phyloP scores from a whole-genome alignment of 148 eudicot genomes.

The Rhododendron henanense region DNA sequence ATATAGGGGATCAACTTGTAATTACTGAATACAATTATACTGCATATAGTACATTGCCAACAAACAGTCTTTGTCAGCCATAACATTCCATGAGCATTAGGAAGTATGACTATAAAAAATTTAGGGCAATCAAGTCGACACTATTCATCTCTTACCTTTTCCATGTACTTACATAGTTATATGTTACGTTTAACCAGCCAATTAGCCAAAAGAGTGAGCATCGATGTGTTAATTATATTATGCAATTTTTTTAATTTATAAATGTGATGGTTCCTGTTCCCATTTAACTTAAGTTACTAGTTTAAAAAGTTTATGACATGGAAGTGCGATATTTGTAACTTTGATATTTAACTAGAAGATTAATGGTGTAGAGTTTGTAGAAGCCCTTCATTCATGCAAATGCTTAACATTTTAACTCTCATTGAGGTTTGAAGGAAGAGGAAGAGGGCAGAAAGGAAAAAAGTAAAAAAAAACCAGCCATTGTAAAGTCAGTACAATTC shows the following conservation, averaged over 20 bases:
- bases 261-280: background rate
- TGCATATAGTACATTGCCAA: background rate
- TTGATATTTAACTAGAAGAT: background rate
- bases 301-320: background rate
- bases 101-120: background rate
- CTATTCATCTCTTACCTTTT: background rate
- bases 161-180: background rate
- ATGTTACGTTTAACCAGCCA: background rate
- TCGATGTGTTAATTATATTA: background rate
- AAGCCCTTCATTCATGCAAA: background rate
- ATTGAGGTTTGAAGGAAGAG: background rate
- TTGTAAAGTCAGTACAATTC: background rate
- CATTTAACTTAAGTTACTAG: background rate
- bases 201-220: background rate
- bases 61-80: background rate
- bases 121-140: background rate
- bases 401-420: background rate
- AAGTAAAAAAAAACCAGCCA: background rate
- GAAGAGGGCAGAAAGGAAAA: background rate
- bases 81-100: background rate
- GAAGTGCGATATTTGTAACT: background rate
- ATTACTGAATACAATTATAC: background rate
- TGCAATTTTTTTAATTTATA: background rate
- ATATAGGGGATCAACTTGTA: background rate
- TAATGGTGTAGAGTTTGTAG: background rate